Evolutionary conservation across 768 basidiomycete genomes (phyloP), one percentile per base, ranked within the genome.

Genomic region (Naganishia friedmannii): DNA sequence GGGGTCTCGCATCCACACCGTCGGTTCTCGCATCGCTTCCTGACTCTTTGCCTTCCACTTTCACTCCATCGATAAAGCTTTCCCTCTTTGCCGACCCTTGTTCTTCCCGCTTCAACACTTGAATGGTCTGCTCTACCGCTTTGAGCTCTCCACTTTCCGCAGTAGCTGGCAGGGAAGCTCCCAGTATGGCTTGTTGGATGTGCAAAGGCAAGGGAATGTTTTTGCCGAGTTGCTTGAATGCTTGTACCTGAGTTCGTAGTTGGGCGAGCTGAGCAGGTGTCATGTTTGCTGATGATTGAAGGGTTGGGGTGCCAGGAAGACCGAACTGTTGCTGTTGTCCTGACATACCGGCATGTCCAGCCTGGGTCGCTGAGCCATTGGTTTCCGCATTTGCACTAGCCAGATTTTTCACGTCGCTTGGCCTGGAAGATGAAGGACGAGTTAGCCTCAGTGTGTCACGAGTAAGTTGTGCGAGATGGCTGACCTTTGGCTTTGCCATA

Each of bases 191-290:
- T 34, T 75, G 68, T 68, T 79, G 77, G 46, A 82, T 74, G 70
- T 76, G 78, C 2, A 73, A 53, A 15, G 81, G 80, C 45, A 81
- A 72, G 17, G 80, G 80, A 55, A 78, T 71, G 67, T 78, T 78
- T 21, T 75, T 76, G 37, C 70, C 70, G 8, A 81, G 72, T 12
- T 77, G 76, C 56, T 80, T 79, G 67, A 73, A 79, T 3, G 79
- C 73, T 51, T 76, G 76, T 42, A 80, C 74, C 71, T 82, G 81
- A 1, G 77, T 73, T 29, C 79, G 77, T 15, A 82, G 74, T 66
- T 81, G 79, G 6, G 77, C 78, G 42, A 81, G 78, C 70, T 82
- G 81, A 19, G 72, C 73, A 28, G 80, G 77, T 9, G 78, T 79
- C 80, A 81, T 81, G 67, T 72, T 72, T 23, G 63, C 60, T 17